Base-by-base conservation (phyloP, 495 filamentous ascomycete species). In the Chaetomidium leptoderma region DNA sequence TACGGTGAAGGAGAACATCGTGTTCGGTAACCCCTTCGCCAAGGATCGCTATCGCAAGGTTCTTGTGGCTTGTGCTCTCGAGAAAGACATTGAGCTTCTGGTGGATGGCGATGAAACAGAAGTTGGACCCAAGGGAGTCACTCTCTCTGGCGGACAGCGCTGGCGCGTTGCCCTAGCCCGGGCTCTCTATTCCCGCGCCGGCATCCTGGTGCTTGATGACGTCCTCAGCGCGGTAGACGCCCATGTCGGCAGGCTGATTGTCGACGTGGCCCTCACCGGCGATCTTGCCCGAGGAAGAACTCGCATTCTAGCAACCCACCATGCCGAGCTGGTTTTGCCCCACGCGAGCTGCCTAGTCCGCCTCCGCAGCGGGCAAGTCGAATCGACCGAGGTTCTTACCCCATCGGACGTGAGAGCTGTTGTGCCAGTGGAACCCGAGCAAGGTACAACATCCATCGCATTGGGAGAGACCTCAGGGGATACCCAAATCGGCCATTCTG, bases 81-180 rank as follows among this genome's bases (percentile, higher is more conserved):
- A 78, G 27, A 77, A 80, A 11, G 87, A 91, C 70, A 73, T 91
- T 1, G 74, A 76, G 4, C 77, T 79, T 16, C 80, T 90, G 43
- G 78, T 80, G 24, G 79, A 86, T 57, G 85, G 86, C 33, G 87
- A 91, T 62, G 67, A 80, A 33, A 87, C 87, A 1, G 83, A 86
- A 61, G 79, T 91, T 53, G 87, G 87, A 1, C 83, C 86, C 52
- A 83, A 84, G 53, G 87, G 87, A 0, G 81, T 87, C 21, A 86
- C 80, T 49, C 75, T 91, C 4, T 86, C 83, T 10, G 87, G 87
- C 48, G 87, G 87, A 0, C 87, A 91, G 63, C 81, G 82, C 47
- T 86, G 86, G 69, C 76, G 87, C 14, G 75, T 88, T 24, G 81
- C 84, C 9, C 73, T 91, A 1, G 87, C 87, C 21, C 77, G 87